Percentiles rank a stretch among this genome's conserved stretches.
Conservation (phyloP, 2,329 filamentous ascomycete genomes). For the Microascus cirrosus region DNA sequence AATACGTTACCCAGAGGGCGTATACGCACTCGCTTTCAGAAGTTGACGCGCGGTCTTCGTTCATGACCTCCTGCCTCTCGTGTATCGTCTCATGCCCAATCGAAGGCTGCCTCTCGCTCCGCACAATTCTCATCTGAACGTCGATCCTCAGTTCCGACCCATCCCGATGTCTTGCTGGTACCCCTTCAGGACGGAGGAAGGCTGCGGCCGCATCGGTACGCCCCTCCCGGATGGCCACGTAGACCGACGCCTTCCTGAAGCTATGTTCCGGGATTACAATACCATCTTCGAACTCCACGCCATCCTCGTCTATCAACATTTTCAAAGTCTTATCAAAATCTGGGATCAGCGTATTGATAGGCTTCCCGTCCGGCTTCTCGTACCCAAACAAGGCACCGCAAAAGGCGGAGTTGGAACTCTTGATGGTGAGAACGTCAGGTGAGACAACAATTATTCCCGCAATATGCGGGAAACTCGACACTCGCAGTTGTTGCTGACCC, state of each 20-base stretch:
- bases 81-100: slow-evolving; percentile 53
- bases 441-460: slow-evolving; percentile 90
- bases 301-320: slow-evolving; percentile 77
- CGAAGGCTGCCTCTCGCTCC: slow-evolving; percentile 62
- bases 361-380: slow-evolving; percentile 68
- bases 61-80: slow-evolving; percentile 46
- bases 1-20: slow-evolving; percentile 96
- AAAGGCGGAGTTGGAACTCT: slow-evolving; percentile 91
- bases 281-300: slow-evolving; percentile 75
- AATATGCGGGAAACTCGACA: slow-evolving; percentile 95
- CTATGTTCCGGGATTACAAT: slow-evolving; percentile 94
- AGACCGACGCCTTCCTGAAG: slow-evolving; percentile 78
- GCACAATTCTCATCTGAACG: slow-evolving; percentile 91
- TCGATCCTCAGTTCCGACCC: slow-evolving; percentile 89
- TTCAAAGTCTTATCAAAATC: slow-evolving; percentile 76
- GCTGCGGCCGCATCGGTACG: slow-evolving; percentile 66
- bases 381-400: slow-evolving; percentile 87
- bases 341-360: slow-evolving; percentile 72
- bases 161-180: slow-evolving; percentile 80
- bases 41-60: slow-evolving; percentile 20
- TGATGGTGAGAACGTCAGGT: slow-evolving; percentile 66
- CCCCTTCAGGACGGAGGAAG: slow-evolving; percentile 74
- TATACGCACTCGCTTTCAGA: slow-evolving; percentile 70
- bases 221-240: slow-evolving; percentile 74
- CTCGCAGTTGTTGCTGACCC: slow-evolving; percentile 59